Base-by-base conservation (phyloP, 2,329 filamentous ascomycete species). In the Ustilaginoidea virens region DNA sequence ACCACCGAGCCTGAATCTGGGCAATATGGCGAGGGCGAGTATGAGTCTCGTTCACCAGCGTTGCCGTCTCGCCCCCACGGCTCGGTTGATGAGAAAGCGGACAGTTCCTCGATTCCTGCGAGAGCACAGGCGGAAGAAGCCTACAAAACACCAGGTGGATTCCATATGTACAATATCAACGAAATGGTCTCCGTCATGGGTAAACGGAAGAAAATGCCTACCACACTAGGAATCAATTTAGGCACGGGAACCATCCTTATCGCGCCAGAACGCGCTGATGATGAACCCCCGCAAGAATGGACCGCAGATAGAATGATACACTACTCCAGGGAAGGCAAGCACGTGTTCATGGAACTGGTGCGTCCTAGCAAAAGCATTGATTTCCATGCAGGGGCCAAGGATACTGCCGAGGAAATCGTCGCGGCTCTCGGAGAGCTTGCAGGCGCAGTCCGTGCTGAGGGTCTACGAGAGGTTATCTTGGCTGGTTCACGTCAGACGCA, bases 121-220 rank as follows among this genome's bases (percentile, higher is more conserved):
- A 25, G 19, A 15, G 9, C 15, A 4, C 28, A 12, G 14, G 3
- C 11, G 23, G 26, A 29, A 20, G 63, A 70, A 19, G 61, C 61
- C 11, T 57, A 58, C 21, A 49, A 51, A 17, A 75, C 77, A 2
- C 80, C 81, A 5, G 80, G 81, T 12, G 82, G 81, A 2, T 96
- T 86, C 47, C 86, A 92, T 47, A 65, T 96, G 52, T 96, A 94
- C 56, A 94, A 93, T 44, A 86, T 96, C 44, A 92, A 86, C 48
- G 87, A 96, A 55, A 93, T 93, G 80, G 73, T 93, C 4, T 87
- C 85, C n/a, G 74, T 90, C 25, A 86, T 93, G 73, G 87, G 87
- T 32, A 93, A 92, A 60, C 79, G 81, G 45, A 93, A 93, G 63
- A 96, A 96, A 59, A 90, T 94, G 81, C 85, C 87, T 1, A 93